Percentiles rank a stretch among this genome's conserved stretches.
Evolutionary conservation across 2,329 filamentous ascomycete species (phyloP).

Genomic region (Pseudogymnoascus sp.): DNA sequence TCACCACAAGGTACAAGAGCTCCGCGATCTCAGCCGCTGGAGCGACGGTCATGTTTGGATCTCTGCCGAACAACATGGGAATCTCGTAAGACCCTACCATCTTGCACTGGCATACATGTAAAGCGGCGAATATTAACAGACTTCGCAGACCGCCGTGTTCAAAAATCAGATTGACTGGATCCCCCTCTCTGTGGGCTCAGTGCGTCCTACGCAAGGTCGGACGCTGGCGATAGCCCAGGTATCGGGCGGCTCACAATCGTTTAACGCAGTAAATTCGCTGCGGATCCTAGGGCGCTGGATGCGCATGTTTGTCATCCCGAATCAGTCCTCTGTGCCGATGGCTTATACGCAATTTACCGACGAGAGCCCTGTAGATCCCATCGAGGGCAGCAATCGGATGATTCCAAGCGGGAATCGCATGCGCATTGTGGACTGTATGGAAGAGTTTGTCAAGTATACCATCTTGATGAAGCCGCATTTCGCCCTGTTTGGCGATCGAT

Average conservation of each 20-base stretch:
- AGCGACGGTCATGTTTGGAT: conserved; percentile 61
- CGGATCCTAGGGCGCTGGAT: conserved; percentile 61
- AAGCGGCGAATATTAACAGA: conserved; percentile 10
- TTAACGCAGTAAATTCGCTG: conserved; percentile 61
- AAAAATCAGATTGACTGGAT: conserved; percentile 69
- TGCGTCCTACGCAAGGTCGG: conserved; percentile 59
- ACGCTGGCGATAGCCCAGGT: conserved; percentile 57
- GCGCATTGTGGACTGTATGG: conserved; percentile 58
- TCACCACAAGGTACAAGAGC: conserved; percentile 56
- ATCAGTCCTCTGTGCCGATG: conserved; percentile 56
- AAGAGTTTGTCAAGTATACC: conserved; percentile 64
- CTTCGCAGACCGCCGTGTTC: conserved; percentile 52
- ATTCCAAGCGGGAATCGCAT: conserved; percentile 50
- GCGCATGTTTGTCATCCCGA: conserved; percentile 61
- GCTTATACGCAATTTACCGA: conserved; percentile 57
- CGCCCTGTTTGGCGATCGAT: conserved; percentile 54
- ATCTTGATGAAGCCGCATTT: conserved; percentile 57
- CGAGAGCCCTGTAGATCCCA: conserved; percentile 18
- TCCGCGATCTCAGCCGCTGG: conserved; percentile 54
- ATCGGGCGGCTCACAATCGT: conserved; percentile 56
- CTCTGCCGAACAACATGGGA: conserved; percentile 60
- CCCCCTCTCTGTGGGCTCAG: conserved; percentile 51
- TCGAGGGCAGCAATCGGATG: conserved; percentile 40
- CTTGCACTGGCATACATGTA: conserved; percentile 6
- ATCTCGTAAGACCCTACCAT: conserved; percentile 37